Conservation (phyloP, 73 alveolate genomes). For the Paramecium caudatum region DNA sequence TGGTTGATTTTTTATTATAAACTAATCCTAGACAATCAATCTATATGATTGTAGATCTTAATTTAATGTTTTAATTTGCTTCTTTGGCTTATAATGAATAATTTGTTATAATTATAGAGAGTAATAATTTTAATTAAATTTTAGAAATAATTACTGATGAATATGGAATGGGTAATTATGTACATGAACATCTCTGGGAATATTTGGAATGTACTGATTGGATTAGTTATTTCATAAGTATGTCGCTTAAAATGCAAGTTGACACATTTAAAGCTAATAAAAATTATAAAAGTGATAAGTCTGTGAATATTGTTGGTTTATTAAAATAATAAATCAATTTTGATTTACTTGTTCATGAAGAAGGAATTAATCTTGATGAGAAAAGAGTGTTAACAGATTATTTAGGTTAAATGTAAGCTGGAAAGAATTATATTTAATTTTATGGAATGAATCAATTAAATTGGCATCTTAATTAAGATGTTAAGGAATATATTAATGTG, state of each 20-base stretch:
- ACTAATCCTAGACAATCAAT: not conserved
- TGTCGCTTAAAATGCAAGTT: not conserved
- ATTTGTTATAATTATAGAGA: not conserved
- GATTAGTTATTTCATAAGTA: not conserved
- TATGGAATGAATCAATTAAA: conserved; percentile 8
- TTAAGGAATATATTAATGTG: not conserved
- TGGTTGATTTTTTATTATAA: conserved; percentile 36
- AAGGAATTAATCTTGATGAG: not conserved
- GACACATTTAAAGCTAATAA: conserved; percentile 35
- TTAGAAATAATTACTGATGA: not conserved
- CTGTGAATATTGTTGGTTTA: conserved; percentile 1
- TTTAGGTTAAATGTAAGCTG: conserved; percentile 35
- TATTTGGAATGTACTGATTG: not conserved
- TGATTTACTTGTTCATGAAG: not conserved
- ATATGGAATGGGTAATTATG: conserved; percentile 22
- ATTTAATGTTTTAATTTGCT: not conserved
- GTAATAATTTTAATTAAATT: not conserved
- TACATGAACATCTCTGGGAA: conserved; percentile 24
- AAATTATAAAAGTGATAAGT: not conserved
- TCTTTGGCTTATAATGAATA: conserved; percentile 17
- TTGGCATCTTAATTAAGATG: conserved; percentile 13
- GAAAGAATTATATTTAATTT: not conserved
- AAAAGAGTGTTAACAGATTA: not conserved
- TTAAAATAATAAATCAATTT: conserved; percentile 18
- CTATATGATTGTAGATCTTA: not conserved